Conservation (phyloP, 306 rosid genomes). For the Rosa persica region DNA sequence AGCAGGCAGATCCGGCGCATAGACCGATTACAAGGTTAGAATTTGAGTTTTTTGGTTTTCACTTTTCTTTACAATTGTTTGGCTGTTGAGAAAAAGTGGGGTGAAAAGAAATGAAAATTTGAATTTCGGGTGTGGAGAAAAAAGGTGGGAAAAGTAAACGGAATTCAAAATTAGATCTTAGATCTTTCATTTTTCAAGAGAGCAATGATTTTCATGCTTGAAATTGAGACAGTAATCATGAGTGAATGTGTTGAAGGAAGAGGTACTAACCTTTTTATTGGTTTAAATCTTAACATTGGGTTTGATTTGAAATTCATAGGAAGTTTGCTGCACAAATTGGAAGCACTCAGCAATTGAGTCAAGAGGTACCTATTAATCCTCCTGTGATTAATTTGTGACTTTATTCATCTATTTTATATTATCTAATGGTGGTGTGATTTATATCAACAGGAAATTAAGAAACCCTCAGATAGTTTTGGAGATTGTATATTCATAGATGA, state of each 20-base stretch:
- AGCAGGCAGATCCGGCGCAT: slow-evolving; percentile 85
- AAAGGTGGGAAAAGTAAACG: slow-evolving; percentile 12
- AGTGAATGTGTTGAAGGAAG: neutral
- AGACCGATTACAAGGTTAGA: slow-evolving; percentile 89
- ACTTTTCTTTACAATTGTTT: neutral
- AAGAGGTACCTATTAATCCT: slow-evolving; percentile 44
- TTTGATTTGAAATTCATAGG: slow-evolving; percentile 37
- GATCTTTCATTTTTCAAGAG: slow-evolving; percentile 8
- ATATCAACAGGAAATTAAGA: slow-evolving; percentile 54
- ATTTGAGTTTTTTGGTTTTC: slow-evolving; percentile 7
- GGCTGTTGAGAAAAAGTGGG: slow-evolving; percentile 4
- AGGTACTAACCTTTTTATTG: neutral
- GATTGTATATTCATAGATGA: slow-evolving; percentile 74
- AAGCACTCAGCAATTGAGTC: slow-evolving; percentile 39
- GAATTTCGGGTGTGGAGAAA: neutral
- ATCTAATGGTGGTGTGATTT: slow-evolving; percentile 21
- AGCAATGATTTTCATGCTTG: slow-evolving; percentile 4
- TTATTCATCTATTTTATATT: neutral
- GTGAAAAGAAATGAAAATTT: slow-evolving; percentile 18
- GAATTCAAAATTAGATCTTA: slow-evolving; percentile 13
- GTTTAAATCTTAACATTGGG: neutral
- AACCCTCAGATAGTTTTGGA: slow-evolving; percentile 51
- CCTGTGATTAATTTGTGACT: slow-evolving; percentile 3
- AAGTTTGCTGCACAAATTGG: slow-evolving; percentile 84
- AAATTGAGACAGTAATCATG: neutral